phyloP scores from a whole-genome alignment of 73 alveolate species.

The Tetrahymena malaccensis region DNA sequence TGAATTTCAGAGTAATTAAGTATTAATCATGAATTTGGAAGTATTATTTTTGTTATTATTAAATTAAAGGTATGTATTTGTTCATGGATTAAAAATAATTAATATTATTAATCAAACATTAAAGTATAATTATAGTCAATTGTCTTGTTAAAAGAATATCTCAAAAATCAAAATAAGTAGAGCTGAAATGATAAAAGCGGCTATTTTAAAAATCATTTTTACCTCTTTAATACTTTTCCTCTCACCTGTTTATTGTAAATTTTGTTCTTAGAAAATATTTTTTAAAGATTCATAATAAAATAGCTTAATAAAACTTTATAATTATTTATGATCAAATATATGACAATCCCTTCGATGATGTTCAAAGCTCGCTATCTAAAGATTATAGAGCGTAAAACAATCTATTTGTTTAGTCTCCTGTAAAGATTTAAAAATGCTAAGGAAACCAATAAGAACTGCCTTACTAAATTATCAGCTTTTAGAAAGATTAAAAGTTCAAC shows the following conservation, averaged over 20 bases:
- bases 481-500: background rate
- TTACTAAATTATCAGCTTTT: background rate
- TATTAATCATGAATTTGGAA: no score
- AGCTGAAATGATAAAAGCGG: no score
- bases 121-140: no score
- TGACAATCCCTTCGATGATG: background rate
- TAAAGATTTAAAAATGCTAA: background rate
- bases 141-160: no score
- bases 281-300: background rate
- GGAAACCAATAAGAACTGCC: background rate
- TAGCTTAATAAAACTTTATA: background rate
- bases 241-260: background rate
- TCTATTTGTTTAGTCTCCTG: background rate
- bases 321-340: background rate
- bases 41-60: no score
- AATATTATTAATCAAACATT: no score
- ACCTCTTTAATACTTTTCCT: no score
- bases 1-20: no score
- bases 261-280: background rate
- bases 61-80: no score
- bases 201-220: no score
- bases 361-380: background rate
- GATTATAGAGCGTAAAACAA: background rate
- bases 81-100: no score
- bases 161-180: no score